Conservation (phyloP, 106 monocot genomes). For the Allium fistulosum region DNA sequence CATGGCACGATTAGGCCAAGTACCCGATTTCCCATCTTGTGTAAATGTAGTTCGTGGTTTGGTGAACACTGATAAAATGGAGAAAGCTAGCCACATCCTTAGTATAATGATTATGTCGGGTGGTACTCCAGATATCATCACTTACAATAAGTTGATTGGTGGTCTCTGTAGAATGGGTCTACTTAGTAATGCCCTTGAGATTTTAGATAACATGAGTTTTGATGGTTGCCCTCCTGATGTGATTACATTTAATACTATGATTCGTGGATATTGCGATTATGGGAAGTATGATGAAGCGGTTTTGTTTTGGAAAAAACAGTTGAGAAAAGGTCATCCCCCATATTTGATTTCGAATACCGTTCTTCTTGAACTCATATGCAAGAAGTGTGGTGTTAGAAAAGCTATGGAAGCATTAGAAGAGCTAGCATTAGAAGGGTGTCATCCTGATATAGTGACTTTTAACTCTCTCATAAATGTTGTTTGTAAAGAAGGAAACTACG, state of each 20-base stretch:
- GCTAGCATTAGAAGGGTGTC: constrained; percentile 56
- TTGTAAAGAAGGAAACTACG: constrained; percentile 47
- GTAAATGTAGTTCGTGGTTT: constrained; percentile 51
- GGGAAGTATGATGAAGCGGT: constrained; percentile 44
- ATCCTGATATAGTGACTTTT: constrained; percentile 67
- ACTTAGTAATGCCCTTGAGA: constrained; percentile 24
- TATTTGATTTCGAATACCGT: constrained; percentile 57
- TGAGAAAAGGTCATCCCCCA: constrained; percentile 49
- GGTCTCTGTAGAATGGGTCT: constrained; percentile 51
- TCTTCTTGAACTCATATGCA: constrained; percentile 67
- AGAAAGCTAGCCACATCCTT: constrained; percentile 41
- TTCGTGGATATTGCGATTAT: constrained; percentile 44
- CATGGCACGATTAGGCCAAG: constrained; percentile 62
- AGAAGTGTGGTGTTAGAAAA: constrained; percentile 28
- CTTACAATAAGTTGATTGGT: constrained; percentile 69
- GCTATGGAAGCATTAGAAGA: constrained; percentile 57
- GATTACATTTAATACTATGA: constrained; percentile 64
- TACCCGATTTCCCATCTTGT: constrained; percentile 52
- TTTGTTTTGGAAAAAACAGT: constrained; percentile 54
- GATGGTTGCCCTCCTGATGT: constrained; percentile 63
- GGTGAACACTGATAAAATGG: constrained; percentile 33
- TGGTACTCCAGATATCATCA: constrained; percentile 61
- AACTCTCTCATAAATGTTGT: constrained; percentile 58
- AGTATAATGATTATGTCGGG: constrained; percentile 58
- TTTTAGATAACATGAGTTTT: constrained; percentile 56